phyloP scores from a whole-genome alignment of 2,329 filamentous ascomycete genomes.

The Orbilia blumenaviensis region DNA sequence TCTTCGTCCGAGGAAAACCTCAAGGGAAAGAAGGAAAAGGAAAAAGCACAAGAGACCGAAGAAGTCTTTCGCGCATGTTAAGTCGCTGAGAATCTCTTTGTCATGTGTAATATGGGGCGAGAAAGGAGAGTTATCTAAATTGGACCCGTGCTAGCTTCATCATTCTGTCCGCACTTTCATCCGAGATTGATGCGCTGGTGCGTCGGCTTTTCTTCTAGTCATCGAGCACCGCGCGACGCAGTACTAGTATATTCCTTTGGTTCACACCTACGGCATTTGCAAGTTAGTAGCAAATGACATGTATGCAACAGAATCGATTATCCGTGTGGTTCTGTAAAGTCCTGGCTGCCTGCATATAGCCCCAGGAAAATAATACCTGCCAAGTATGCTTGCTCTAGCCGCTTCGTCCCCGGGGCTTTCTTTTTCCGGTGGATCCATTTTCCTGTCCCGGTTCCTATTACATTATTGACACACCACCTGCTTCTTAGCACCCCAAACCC shows the following conservation, averaged over 20 bases:
- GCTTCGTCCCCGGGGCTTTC: constrained; percentile 48
- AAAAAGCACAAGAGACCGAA: not conserved
- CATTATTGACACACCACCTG: constrained; percentile 49
- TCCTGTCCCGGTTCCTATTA: constrained; percentile 35
- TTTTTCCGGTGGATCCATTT: constrained; percentile 51
- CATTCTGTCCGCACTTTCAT: constrained; percentile 25
- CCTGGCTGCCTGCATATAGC: constrained; percentile 43
- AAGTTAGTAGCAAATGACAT: constrained; percentile 8
- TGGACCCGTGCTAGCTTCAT: not conserved
- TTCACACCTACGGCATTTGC: constrained; percentile 9
- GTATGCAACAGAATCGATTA: constrained; percentile 10
- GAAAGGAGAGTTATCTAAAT: constrained; percentile 22
- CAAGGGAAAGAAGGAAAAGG: constrained; percentile 9
- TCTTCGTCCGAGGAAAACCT: constrained; percentile 25
- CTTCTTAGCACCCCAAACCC: constrained; percentile 46
- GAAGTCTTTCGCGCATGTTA: not conserved
- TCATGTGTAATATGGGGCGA: not conserved
- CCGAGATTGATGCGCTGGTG: constrained; percentile 22
- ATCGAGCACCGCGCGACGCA: constrained; percentile 8
- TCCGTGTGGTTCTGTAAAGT: constrained; percentile 25
- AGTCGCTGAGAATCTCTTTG: not conserved
- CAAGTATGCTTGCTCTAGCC: constrained; percentile 52
- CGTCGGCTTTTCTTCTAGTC: not conserved
- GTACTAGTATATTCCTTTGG: constrained; percentile 1
- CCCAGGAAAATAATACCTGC: constrained; percentile 49